Evolutionary conservation across 306 rosid species (phyloP).

Genomic region (Oemleria cerasiformis): DNA sequence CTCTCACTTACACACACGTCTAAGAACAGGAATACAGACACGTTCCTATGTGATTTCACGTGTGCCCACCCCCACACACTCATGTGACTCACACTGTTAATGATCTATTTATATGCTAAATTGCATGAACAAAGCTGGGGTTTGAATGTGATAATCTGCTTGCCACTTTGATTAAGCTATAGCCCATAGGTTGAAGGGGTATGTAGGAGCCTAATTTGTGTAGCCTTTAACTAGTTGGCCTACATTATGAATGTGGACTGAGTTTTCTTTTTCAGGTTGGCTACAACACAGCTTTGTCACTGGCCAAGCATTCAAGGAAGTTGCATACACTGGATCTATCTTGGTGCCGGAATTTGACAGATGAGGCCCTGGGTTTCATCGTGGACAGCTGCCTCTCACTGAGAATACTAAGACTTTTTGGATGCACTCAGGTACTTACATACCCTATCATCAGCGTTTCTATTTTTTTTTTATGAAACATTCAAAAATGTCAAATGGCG

Average conservation of each 20-base stretch:
- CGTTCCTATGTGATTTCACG: background rate
- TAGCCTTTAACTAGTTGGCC: constrained; percentile 5
- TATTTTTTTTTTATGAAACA: background rate
- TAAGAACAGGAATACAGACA: background rate
- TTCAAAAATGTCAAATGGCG: background rate
- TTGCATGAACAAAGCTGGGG: constrained; percentile 13
- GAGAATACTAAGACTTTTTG: constrained; percentile 64
- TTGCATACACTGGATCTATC: constrained; percentile 77
- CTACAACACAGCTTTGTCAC: constrained; percentile 52
- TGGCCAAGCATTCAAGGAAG: constrained; percentile 43
- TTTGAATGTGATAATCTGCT: background rate
- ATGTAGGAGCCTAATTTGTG: constrained; percentile 1
- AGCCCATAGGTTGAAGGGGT: constrained; percentile 5
- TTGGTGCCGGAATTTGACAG: constrained; percentile 73
- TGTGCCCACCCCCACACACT: background rate
- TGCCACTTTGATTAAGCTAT: constrained; percentile 11
- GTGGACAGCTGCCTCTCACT: constrained; percentile 72
- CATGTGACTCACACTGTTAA: background rate
- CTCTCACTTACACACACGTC: background rate
- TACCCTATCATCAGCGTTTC: background rate
- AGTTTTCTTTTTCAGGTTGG: constrained; percentile 55
- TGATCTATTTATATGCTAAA: background rate
- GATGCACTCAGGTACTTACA: constrained; percentile 74
- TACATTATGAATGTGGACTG: constrained; percentile 20
- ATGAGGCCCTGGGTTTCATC: constrained; percentile 61